A percentile compares a stretch with the other conserved stretches of the same genome.
phyloP scores from a whole-genome alignment of 192 early-diverging fungal species.

The Paraglomus brasilianum region DNA sequence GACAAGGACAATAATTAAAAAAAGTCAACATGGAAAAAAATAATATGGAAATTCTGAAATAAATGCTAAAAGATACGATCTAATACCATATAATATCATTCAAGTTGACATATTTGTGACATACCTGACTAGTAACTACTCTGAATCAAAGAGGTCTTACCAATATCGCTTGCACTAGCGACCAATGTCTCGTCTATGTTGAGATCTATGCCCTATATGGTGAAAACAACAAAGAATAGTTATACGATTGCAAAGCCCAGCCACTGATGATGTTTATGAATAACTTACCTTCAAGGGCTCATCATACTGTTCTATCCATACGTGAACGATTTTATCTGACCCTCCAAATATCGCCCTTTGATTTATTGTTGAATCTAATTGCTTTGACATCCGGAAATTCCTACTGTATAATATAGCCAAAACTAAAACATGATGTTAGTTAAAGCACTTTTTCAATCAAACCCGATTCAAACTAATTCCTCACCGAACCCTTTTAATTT shows the following conservation, averaged over 20 bases:
- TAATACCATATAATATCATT: no score
- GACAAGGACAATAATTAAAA: no score
- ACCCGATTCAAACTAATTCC: no score
- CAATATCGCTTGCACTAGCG: constrained; percentile 20
- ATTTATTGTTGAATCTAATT: constrained; percentile 20
- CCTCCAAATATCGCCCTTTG: constrained; percentile 28
- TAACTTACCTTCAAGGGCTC: constrained; percentile 29
- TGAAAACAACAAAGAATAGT: neutral
- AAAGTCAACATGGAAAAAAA: no score
- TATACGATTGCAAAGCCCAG: neutral
- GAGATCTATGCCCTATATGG: constrained; percentile 31
- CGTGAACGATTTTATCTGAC: constrained; percentile 28
- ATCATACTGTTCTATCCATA: constrained; percentile 26
- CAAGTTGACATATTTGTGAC: neutral
- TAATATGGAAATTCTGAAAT: neutral
- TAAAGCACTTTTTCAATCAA: no score
- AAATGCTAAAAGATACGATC: constrained; percentile 24
- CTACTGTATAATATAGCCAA: neutral
- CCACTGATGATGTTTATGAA: neutral
- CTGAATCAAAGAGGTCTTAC: constrained; percentile 17
- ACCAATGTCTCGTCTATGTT: constrained; percentile 32
- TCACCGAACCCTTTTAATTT: no score
- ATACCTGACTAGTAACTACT: constrained; percentile 25
- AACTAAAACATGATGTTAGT: no score
- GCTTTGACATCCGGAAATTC: constrained; percentile 23